These are phyloP conservation scores for Simmondsia chinensis DNA, from an alignment of 148 eudicot species.

Conservation along the genomic window DNA sequence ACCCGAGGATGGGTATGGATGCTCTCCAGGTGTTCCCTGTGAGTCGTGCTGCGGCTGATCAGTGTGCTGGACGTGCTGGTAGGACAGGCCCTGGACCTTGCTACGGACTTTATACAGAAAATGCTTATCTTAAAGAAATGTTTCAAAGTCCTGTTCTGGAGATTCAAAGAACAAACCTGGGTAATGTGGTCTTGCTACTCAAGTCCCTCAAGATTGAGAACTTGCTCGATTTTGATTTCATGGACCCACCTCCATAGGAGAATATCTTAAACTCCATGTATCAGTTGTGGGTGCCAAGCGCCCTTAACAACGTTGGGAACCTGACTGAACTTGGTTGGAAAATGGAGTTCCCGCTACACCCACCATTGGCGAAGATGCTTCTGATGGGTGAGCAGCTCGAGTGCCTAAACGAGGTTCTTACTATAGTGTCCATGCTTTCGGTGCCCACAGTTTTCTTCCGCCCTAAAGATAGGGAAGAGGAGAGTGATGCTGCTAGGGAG, in stretches of 20 bases:
- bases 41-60: constrained; percentile 95
- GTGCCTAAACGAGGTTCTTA: constrained; percentile 74
- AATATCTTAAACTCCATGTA: constrained; percentile 96
- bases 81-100: constrained; percentile 97
- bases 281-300: constrained; percentile 94
- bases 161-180: constrained; percentile 93
- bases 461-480: constrained; percentile 91
- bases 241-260: constrained; percentile 99
- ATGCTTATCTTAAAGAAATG: constrained; percentile 84
- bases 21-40: constrained; percentile 95
- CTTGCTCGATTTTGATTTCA: constrained; percentile 85
- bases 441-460: constrained; percentile 94
- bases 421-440: constrained; percentile 95
- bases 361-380: constrained; percentile 91
- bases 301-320: constrained; percentile 71
- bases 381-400: constrained; percentile 61
- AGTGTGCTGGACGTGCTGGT: constrained; percentile 97
- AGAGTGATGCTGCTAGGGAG: constrained; percentile 95
- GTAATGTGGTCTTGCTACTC: constrained; percentile 80
- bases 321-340: constrained; percentile 83
- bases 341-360: constrained; percentile 89
- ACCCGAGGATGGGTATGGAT: constrained; percentile 99
- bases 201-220: constrained; percentile 82
- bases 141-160: constrained; percentile 86
- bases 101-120: constrained; percentile 84